These are phyloP conservation scores for Pythium dissimile DNA, from an alignment of 352 stramenopile species.

Conservation along the genomic window DNA sequence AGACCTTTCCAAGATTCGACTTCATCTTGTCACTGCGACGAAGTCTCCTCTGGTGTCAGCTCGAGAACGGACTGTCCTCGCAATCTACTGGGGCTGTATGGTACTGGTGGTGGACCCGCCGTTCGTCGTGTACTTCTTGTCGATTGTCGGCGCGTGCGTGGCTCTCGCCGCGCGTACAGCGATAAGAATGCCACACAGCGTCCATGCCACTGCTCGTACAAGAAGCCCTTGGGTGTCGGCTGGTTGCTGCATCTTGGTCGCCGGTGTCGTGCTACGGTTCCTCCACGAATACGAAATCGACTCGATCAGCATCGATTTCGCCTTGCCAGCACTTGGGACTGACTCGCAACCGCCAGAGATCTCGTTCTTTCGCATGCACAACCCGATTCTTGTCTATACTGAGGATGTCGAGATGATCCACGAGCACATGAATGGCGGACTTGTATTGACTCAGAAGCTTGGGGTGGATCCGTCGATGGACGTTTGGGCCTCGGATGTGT, in stretches of 20 bases:
- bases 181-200: no score
- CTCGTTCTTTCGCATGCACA: constrained; percentile 10
- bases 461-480: not conserved
- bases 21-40: not conserved
- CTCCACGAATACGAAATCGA: not conserved
- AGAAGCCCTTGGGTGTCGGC: not conserved
- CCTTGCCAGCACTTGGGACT: not conserved
- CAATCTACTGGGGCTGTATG: not conserved
- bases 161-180: not conserved
- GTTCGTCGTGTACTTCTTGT: constrained; percentile 1
- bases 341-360: not conserved
- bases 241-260: not conserved
- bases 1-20: not conserved
- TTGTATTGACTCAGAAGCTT: not conserved
- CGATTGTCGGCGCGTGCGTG: not conserved
- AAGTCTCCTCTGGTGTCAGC: not conserved
- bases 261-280: not conserved
- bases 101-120: not conserved
- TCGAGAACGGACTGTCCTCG: not conserved
- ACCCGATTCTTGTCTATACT: not conserved
- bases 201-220: no score
- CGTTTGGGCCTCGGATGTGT: constrained; percentile 10
- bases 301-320: not conserved
- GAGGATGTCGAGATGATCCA: constrained; percentile 3
- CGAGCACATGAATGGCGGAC: not conserved